Evolutionary conservation across 805 yeast genomes (phyloP), one percentile per base, ranked within the genome.

Genomic region (Tetrapisispora phaffii): DNA sequence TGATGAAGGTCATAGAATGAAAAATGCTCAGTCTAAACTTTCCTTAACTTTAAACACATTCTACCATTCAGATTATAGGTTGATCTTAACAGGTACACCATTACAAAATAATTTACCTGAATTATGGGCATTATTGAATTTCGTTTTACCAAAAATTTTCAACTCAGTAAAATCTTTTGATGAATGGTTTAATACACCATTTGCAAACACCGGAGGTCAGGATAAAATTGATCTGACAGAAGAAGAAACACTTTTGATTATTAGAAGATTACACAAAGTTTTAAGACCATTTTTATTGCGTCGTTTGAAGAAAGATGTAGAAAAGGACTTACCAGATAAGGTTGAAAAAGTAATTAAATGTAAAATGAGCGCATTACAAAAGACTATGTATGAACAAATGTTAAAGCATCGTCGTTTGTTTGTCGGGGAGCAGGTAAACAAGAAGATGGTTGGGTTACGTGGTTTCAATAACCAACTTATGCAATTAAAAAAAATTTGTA

Each of bases 1-100:
- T 52, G 95, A 85, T 70, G 95, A 85, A 71, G 95, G 95, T 63
- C 95, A 85, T 64, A 73, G 94, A 67, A 81, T 85, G 88, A 85
- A 85, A 60, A 85, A 85, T 58, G 72, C 88, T 1, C 76, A 76
- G 46, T 82, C 90, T 2, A 85, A 84, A 58, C 67, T 85, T 45
- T 82, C 90, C 0, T 70, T 70, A 44, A 84, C 93, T 0, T 76
- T 85, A 53, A 77, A 82, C 31, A 77, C 74, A 45, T 82, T 77
- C 56, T 85, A 85, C 56, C 80, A 75, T 51, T 81, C 93, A 1
- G 80, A 81, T 59, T 78, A 85, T 59, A 72, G 94, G 66, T 72
- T 85, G 56, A 85, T 85, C 65, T 75, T 85, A 58, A 85, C 94
- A 1, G 95, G 95, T 74, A 85, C 95, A 2, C 95, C 95, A 19